phyloP scores from a whole-genome alignment of 1,139 yeast genomes.

The Lodderomyces margitis region DNA sequence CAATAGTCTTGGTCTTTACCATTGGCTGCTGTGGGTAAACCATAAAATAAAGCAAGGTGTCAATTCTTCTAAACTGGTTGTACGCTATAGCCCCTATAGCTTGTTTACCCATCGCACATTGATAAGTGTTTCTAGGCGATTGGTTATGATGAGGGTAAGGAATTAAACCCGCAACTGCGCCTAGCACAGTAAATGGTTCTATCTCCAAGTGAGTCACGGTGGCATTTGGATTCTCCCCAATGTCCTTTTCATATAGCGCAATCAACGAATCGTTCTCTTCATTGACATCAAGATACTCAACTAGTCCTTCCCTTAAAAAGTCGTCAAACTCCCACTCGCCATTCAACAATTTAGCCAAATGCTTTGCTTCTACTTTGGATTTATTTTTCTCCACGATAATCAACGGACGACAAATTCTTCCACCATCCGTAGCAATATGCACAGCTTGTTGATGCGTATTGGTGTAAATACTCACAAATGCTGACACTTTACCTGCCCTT shows the following conservation, averaged over 20 bases:
- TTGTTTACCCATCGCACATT: constrained; percentile 99
- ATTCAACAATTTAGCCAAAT: constrained; percentile 55
- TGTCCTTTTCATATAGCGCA: constrained; percentile 75
- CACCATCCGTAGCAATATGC: constrained; percentile 98
- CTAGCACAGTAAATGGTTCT: constrained; percentile 93
- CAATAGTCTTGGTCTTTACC: constrained; percentile 98
- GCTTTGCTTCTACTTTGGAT: constrained; percentile 70
- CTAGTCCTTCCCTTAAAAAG: constrained; percentile 79
- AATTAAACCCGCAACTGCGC: constrained; percentile 98
- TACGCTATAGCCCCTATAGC: constrained; percentile 99
- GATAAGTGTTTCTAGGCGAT: constrained; percentile 97
- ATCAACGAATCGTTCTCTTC: constrained; percentile 95
- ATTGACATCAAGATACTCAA: constrained; percentile 94
- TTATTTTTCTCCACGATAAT: constrained; percentile 73
- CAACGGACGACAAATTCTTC: constrained; percentile 95
- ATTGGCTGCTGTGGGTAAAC: constrained; percentile 98
- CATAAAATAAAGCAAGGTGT: constrained; percentile 88
- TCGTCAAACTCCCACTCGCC: constrained; percentile 89
- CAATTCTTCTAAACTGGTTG: constrained; percentile 93
- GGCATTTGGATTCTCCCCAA: constrained; percentile 23
- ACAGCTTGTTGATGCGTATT: constrained; percentile 90
- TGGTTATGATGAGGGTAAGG: constrained; percentile 99
- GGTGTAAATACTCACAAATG: constrained; percentile 85
- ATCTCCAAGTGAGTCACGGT: constrained; percentile 88
- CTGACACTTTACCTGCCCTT: constrained; percentile 83